Evolutionary conservation across 2,329 filamentous ascomycete species (phyloP), one percentile per base, ranked within the genome.

Genomic region (Colletotrichum sp.): DNA sequence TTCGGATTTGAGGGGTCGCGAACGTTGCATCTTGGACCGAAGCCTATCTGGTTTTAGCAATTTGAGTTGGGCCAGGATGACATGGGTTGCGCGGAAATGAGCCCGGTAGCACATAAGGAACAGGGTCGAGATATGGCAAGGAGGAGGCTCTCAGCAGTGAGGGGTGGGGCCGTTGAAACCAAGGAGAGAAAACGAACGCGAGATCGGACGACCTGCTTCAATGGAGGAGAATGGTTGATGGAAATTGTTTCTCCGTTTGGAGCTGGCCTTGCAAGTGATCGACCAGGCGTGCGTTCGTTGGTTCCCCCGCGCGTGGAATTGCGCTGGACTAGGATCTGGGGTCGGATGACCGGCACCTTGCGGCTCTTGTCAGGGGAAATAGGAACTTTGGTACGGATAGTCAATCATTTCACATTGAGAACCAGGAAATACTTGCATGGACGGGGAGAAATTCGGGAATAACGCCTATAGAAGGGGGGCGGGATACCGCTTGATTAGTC

Each of bases 61-160:
- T 67, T 49, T 52, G 32, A 55, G 59, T 59, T 61, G 27, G 32
- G 15, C 73, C n/a, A 30, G 73, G 70, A 44, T 73, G 22, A n/a
- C n/a, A 25, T 71, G 68, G 52, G 8, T 55, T 29, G 49, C 61
- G 64, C 61, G 64, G 71, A 76, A 39, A 73, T 73, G 70, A 73
- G 69, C 49, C 59, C 25, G 29, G 59, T 52, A 64, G 36, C 64
- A 63, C 27, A 62, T 63, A 69, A 52, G 57, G 8, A 57, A 19
- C 27, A 52, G 25, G 61, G 19, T 36, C 32, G 22, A 49, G 62
- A 36, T 61, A 22, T 27, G 44, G 6, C 44, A 11, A 15, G 22
- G 29, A 36, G 27, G 34, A 69, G 63, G 30, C 69, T 64, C 57
- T 29, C 7, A 15, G 36, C 16, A 36, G 19, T 22, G 64, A 15